These are phyloP conservation scores for Dictyostelium purpureum DNA, from an alignment of 78 protist genomes.

Conservation along the genomic window DNA sequence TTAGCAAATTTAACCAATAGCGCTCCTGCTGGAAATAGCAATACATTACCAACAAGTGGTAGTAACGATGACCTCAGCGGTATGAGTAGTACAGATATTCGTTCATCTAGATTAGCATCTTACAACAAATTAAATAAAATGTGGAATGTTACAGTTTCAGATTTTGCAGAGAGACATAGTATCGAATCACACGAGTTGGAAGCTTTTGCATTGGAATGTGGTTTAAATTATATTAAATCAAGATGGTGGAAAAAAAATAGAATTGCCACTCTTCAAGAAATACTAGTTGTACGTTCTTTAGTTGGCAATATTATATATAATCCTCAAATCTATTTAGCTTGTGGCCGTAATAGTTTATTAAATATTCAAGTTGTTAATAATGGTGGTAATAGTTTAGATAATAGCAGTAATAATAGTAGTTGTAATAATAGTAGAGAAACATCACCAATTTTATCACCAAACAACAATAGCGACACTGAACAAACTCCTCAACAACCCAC, in stretches of 20 bases:
- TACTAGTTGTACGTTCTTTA: background rate
- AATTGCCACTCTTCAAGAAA: constrained; percentile 4
- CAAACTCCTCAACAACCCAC: background rate
- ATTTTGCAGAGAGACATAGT: constrained; percentile 36
- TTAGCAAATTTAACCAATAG: background rate
- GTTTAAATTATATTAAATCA: constrained; percentile 8
- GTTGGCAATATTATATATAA: background rate
- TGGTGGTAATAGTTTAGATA: too few relatives aligned
- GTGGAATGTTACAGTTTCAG: constrained; percentile 22
- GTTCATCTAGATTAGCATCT: constrained; percentile 46
- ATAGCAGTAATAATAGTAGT: background rate
- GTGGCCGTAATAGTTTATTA: too few relatives aligned
- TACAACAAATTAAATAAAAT: constrained; percentile 57
- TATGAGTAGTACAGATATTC: background rate
- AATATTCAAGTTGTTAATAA: too few relatives aligned
- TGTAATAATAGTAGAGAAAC: background rate
- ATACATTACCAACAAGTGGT: background rate
- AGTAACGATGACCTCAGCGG: background rate
- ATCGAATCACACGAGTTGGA: constrained; percentile 32
- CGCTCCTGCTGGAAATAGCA: background rate
- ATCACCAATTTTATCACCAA: too few relatives aligned
- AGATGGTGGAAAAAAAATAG: constrained; percentile 38
- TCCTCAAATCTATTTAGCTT: constrained; percentile 35
- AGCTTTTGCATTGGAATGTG: constrained; percentile 48
- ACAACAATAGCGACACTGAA: too few relatives aligned